phyloP scores from a whole-genome alignment of 2,329 filamentous ascomycete genomes.

The Pseudocercospora pini-densiflorae region DNA sequence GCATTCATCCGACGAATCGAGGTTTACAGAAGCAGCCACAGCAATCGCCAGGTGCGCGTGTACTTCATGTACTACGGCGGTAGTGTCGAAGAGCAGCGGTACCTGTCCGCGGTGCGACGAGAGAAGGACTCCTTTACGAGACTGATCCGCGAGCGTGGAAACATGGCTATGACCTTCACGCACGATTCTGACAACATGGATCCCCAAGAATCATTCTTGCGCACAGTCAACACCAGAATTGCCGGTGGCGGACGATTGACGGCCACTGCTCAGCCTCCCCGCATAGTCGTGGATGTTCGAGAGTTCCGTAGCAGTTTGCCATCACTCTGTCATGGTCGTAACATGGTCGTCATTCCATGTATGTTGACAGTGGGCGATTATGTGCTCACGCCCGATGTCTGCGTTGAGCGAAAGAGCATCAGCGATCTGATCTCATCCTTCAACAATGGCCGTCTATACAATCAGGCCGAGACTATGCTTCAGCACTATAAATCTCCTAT shows the following conservation, averaged over 20 bases:
- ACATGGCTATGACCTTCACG: constrained; percentile 88
- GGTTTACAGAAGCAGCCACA: constrained; percentile 94
- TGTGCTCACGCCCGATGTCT: constrained; percentile 86
- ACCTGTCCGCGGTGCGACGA: constrained; percentile 83
- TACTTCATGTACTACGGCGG: constrained; percentile 97
- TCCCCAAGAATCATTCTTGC: constrained; percentile 87
- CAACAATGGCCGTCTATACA: constrained; percentile 87
- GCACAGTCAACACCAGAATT: constrained; percentile 95
- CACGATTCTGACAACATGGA: constrained; percentile 73
- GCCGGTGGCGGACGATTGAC: constrained; percentile 85
- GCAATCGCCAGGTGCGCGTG: constrained; percentile 83
- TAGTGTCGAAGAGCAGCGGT: constrained; percentile 94
- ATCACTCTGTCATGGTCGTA: constrained; percentile 85
- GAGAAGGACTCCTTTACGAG: constrained; percentile 97
- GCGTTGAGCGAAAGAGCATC: constrained; percentile 92
- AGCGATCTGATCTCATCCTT: constrained; percentile 91
- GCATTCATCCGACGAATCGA: constrained; percentile 94
- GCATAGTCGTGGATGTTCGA: constrained; percentile 92
- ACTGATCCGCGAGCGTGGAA: constrained; percentile 87
- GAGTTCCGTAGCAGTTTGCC: constrained; percentile 94
- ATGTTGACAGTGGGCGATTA: constrained; percentile 98
- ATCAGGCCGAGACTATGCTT: constrained; percentile 92
- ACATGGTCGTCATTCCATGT: constrained; percentile 87
- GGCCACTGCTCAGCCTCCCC: constrained; percentile 84
- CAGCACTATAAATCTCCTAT: constrained; percentile 88